Conservation (phyloP, 2,329 filamentous ascomycete genomes). For the Colletotrichum kahawae region DNA sequence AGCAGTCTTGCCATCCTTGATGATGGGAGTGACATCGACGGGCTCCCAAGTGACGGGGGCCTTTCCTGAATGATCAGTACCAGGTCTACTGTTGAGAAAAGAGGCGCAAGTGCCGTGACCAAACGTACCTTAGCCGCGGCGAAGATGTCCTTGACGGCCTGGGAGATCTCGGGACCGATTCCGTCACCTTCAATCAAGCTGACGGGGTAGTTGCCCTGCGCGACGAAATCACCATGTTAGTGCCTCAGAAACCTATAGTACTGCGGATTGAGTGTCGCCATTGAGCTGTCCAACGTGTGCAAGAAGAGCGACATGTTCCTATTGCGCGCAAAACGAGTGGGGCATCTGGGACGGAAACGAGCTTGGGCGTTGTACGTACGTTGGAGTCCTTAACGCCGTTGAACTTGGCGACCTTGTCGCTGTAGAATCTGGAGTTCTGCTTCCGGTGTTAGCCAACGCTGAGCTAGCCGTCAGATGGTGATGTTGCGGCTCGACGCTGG, state of each 20-base stretch:
- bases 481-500: conserved; percentile 3
- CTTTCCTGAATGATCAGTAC: conserved; percentile 48
- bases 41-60: conserved; percentile 96
- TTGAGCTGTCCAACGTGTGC: conserved; percentile 46
- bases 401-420: conserved; percentile 88
- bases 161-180: conserved; percentile 96
- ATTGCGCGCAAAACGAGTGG: conserved; percentile 17
- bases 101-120: not conserved
- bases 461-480: not conserved
- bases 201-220: conserved; percentile 91
- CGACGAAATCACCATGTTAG: conserved; percentile 28
- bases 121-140: conserved; percentile 82
- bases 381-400: conserved; percentile 86
- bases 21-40: conserved; percentile 90
- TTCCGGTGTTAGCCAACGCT: not conserved
- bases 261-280: not conserved
- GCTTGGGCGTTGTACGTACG: conserved; percentile 60
- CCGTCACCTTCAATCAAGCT: conserved; percentile 98
- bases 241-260: not conserved
- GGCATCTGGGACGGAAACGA: not conserved
- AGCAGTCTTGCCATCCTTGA: conserved; percentile 94
- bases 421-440: conserved; percentile 67
- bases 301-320: not conserved
- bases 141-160: conserved; percentile 99
- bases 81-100: not conserved